These are phyloP conservation scores for Meira nashicola DNA, from an alignment of 1,284 basidiomycete genomes.

Conservation along the genomic window DNA sequence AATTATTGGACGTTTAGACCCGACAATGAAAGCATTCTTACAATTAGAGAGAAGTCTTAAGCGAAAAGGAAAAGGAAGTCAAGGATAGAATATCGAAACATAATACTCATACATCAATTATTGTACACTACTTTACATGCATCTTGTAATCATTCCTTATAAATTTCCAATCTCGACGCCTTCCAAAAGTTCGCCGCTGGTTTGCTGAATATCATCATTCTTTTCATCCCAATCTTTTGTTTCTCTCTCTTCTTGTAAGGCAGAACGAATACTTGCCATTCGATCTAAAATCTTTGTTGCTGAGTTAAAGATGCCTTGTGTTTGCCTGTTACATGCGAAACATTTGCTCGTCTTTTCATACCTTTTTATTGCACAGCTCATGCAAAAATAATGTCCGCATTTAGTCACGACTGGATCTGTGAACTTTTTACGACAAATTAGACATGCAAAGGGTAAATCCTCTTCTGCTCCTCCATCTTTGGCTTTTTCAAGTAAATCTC, in stretches of 20 bases:
- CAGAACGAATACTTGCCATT: constrained; percentile 50
- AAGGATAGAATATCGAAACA: neutral
- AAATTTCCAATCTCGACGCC: constrained; percentile 10
- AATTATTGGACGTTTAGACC: constrained; percentile 34
- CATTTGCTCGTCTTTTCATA: constrained; percentile 93
- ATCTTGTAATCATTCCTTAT: neutral
- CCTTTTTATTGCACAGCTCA: constrained; percentile 80
- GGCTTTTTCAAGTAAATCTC: neutral
- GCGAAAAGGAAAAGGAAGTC: constrained; percentile 9
- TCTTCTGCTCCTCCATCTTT: constrained; percentile 60
- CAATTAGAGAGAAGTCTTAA: constrained; percentile 46
- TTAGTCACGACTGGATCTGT: constrained; percentile 90
- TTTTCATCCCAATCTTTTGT: constrained; percentile 7
- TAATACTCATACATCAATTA: neutral
- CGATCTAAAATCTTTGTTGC: constrained; percentile 77
- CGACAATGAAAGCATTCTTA: constrained; percentile 44
- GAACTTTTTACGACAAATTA: constrained; percentile 90
- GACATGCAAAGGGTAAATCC: constrained; percentile 93
- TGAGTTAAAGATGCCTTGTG: constrained; percentile 88
- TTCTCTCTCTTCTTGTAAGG: constrained; percentile 18
- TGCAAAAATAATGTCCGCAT: constrained; percentile 96
- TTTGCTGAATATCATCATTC: constrained; percentile 1
- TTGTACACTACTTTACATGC: neutral
- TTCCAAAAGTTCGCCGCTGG: constrained; percentile 9
- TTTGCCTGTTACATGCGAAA: constrained; percentile 85